Percentiles rank a stretch among this genome's conserved stretches.
Conservation (phyloP, 2,329 filamentous ascomycete species). For the Xylaria sp. region DNA sequence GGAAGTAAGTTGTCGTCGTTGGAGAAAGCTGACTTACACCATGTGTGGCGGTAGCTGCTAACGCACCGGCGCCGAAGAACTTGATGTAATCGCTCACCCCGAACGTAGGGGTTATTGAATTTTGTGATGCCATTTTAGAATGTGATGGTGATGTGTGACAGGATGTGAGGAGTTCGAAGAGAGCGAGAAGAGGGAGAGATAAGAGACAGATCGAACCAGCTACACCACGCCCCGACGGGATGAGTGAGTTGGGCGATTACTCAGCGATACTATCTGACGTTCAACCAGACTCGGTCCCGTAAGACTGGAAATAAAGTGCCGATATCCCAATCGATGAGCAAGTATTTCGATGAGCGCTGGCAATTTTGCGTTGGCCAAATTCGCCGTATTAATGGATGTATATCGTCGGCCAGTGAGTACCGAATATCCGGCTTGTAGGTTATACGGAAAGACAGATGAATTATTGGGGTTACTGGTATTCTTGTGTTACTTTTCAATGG, state of each 20-base stretch:
- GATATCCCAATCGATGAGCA: not conserved
- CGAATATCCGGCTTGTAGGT: no score
- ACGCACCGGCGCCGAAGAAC: constrained; percentile 59
- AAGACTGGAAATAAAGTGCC: not conserved
- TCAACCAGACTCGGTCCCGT: no score
- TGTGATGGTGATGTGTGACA: no score
- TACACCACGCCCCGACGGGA: not conserved
- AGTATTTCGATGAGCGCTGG: not conserved
- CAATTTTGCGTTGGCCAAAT: not conserved
- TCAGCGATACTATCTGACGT: constrained; percentile 26
- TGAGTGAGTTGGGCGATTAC: constrained; percentile 24
- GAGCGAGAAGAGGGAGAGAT: not conserved
- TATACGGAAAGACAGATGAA: no score
- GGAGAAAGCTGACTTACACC: constrained; percentile 46
- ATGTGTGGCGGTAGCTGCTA: constrained; percentile 58
- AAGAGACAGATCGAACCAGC: not conserved
- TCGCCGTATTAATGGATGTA: no score
- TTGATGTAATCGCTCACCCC: constrained; percentile 53
- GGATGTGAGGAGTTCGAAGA: not conserved
- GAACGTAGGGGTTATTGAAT: constrained; percentile 47
- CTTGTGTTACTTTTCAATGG: no score
- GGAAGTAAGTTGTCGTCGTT: no score
- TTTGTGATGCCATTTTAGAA: constrained; percentile 29
- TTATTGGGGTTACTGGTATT: no score
- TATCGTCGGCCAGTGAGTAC: no score